Base-by-base conservation (phyloP, 306 rosid genomes). In the Hippophae gyantsensis region DNA sequence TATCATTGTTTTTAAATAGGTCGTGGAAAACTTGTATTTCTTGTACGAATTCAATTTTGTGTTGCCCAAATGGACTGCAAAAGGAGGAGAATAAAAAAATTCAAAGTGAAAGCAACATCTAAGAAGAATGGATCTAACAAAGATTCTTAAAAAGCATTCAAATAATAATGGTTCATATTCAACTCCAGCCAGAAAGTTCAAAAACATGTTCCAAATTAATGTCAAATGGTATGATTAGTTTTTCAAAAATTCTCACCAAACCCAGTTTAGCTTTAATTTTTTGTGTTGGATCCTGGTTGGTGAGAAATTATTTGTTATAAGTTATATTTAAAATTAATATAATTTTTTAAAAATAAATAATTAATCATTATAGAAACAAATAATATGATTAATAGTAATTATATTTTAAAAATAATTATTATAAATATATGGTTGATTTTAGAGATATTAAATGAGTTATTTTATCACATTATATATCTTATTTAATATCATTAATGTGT, bases 51-150 rank as follows among this genome's bases (percentile, higher is more conserved):
- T 18, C 4, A 1, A 49, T 47, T 59, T 13, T 27, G 42, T 58
- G 74, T 71, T 47, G 81, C 82, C 84, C 72, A 70, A 66, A 56
- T 82, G 69, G 82, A 82, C 88, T 63, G 65, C 66, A 27, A 56
- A 50, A 27, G 26, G 41, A 27, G 26, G 41, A 9, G 32, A 26
- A 12, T 42, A 27, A n/a, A 1, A 12, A 41, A 27, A 32, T 2
- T 32, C 55, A 7, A 49, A n/a, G 58, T 6, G 54, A 70, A 67
- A 58, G 63, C n/a, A 57, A 51, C 46, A 45, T 48, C 43, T 8
- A 14, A 1, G 13, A 23, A 45, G 60, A 52, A 25, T 8, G 7
- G 55, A 55, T 54, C 57, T 52, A 10, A 43, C 23, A 58, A 43
- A 32, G 70, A 61, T 25, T 12, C 23, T 23, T 3, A 13, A 13